Evolutionary conservation across 2,329 filamentous ascomycete species (phyloP).

Genomic region (Aspergillus novoparasiticus): DNA sequence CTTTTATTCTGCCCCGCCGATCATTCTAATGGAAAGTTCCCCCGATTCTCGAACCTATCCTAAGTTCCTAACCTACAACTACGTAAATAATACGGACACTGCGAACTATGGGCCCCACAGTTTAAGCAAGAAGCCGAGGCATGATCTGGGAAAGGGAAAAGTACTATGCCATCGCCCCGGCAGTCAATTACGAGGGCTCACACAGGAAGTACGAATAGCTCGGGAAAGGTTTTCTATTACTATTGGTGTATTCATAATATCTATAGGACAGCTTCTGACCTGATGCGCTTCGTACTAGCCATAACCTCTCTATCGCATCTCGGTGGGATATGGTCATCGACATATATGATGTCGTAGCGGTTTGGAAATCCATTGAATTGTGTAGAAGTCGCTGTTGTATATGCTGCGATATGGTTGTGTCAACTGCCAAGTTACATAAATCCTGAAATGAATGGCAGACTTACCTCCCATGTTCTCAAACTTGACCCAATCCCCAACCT

Average conservation of each 20-base stretch:
- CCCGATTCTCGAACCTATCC: too few relatives aligned
- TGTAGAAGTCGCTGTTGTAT: neutral
- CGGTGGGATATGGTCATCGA: neutral
- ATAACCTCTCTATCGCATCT: neutral
- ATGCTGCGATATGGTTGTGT: neutral
- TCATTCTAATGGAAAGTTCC: too few relatives aligned
- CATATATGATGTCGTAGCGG: neutral
- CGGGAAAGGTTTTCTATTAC: neutral
- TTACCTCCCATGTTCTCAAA: constrained; percentile 2
- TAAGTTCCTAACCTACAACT: neutral
- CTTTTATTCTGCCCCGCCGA: too few relatives aligned
- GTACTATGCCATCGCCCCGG: neutral
- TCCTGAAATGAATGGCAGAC: neutral
- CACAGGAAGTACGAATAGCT: neutral
- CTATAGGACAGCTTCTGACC: neutral
- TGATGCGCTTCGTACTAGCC: neutral
- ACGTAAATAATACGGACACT: too few relatives aligned
- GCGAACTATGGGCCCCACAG: neutral
- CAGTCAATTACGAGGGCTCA: too few relatives aligned
- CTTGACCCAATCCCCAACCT: constrained; percentile 4
- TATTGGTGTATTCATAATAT: neutral
- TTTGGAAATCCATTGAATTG: constrained; percentile 1
- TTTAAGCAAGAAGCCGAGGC: neutral
- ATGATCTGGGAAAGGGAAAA: neutral
- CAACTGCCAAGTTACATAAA: neutral